Conservation (phyloP, 2,329 filamentous ascomycete genomes). For the Colletotrichum falcatum region DNA sequence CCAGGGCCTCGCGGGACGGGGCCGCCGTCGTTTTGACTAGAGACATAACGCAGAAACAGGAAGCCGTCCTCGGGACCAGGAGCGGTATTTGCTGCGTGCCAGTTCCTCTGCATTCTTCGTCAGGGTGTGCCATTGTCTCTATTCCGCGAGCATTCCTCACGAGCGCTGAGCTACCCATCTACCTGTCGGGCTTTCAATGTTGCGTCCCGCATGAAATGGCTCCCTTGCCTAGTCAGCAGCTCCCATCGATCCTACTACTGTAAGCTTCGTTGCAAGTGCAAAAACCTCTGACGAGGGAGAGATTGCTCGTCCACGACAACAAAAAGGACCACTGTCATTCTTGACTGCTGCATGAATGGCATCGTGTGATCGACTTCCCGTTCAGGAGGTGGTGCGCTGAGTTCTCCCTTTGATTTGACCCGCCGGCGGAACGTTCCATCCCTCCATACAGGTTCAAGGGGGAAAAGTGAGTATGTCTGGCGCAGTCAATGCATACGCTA, state of each 20-base stretch:
- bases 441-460: background rate
- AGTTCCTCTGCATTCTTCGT: background rate
- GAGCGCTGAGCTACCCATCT: background rate
- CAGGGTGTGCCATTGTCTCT: background rate
- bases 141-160: background rate
- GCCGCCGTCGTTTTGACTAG: slow-evolving; percentile 29
- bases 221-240: background rate
- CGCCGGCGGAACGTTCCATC: background rate
- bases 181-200: background rate
- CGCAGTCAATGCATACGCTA: background rate
- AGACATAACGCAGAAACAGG: slow-evolving; percentile 36
- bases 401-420: background rate
- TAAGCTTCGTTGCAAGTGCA: background rate
- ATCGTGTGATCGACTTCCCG: background rate
- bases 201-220: background rate
- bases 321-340: background rate
- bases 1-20: slow-evolving; percentile 25
- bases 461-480: background rate
- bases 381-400: background rate
- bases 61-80: background rate
- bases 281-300: background rate
- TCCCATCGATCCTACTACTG: background rate
- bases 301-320: background rate
- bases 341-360: background rate
- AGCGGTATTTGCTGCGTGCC: slow-evolving; percentile 17